phyloP scores from a whole-genome alignment of 352 stramenopile genomes.

The Pythium brachiatum region DNA sequence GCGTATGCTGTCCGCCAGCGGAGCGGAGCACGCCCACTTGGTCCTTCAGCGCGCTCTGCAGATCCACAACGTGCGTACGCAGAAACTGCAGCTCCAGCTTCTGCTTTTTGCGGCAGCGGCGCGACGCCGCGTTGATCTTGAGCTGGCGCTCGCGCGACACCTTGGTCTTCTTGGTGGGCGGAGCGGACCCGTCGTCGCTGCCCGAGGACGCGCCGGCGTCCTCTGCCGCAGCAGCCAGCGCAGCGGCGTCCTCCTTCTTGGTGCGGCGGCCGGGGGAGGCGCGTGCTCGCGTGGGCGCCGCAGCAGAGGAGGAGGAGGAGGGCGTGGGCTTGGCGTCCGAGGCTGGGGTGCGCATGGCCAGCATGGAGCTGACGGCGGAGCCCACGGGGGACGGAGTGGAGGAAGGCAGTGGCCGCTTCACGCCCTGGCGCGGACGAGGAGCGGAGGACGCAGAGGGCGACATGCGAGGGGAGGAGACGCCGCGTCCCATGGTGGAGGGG shows the following conservation, averaged over 20 bases:
- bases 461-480: conserved; percentile 13
- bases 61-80: conserved; percentile 75
- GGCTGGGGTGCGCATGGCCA: conserved; percentile 40
- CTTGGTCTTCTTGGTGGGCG: conserved; percentile 73
- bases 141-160: conserved; percentile 82
- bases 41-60: conserved; percentile 67
- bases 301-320: neutral
- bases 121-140: conserved; percentile 84
- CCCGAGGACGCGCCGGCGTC: conserved; percentile 11
- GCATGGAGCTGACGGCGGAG: conserved; percentile 61
- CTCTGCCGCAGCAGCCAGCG: conserved; percentile 1
- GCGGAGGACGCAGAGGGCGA: neutral
- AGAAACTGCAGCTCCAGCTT: conserved; percentile 88
- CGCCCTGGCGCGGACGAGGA: conserved; percentile 25
- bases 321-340: neutral
- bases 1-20: conserved; percentile 39
- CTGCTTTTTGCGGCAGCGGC: conserved; percentile 83
- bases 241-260: conserved; percentile 25
- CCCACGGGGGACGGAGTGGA: conserved; percentile 43
- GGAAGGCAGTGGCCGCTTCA: conserved; percentile 44
- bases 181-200: conserved; percentile 19
- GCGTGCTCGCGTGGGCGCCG: neutral
- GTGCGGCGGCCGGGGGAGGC: conserved; percentile 8
- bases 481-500: neutral
- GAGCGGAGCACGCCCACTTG: conserved; percentile 51